Conservation (phyloP, 176 grass and related monocot species). For the Cenchrus fungigraminus region DNA sequence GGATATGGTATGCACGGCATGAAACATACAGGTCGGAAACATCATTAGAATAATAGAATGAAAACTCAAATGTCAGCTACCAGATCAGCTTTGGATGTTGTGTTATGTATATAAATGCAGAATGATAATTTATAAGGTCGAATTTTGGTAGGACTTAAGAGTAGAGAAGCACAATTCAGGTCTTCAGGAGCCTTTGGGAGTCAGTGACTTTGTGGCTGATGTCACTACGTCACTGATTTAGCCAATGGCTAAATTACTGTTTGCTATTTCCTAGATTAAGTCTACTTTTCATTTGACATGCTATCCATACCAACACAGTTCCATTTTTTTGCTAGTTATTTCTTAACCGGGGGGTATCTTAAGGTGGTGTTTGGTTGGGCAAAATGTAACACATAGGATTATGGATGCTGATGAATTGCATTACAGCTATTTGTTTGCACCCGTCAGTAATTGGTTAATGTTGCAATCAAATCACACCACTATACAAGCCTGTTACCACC, state of each 20-base stretch:
- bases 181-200: not conserved
- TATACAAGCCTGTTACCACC: no score
- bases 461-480: no score
- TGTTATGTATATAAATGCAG: not conserved
- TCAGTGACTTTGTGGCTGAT: not conserved
- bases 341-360: conserved; percentile 17
- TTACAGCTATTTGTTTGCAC: no score
- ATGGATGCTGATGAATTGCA: no score
- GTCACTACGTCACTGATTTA: not conserved
- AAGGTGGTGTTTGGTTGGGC: no score
- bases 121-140: not conserved
- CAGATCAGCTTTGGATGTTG: conserved; percentile 8
- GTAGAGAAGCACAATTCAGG: not conserved
- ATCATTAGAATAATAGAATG: not conserved
- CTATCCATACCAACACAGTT: not conserved
- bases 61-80: conserved; percentile 8
- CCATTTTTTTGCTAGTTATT: conserved; percentile 31
- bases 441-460: no score
- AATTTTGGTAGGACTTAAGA: not conserved
- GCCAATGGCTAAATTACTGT: conserved; percentile 11
- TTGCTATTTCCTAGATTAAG: not conserved
- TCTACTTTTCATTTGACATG: conserved; percentile 17
- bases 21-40: not conserved
- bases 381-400: no score
- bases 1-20: not conserved